Evolutionary conservation across 192 early-diverging fungal species (phyloP).

Genomic region (Entophlyctis luteolus): DNA sequence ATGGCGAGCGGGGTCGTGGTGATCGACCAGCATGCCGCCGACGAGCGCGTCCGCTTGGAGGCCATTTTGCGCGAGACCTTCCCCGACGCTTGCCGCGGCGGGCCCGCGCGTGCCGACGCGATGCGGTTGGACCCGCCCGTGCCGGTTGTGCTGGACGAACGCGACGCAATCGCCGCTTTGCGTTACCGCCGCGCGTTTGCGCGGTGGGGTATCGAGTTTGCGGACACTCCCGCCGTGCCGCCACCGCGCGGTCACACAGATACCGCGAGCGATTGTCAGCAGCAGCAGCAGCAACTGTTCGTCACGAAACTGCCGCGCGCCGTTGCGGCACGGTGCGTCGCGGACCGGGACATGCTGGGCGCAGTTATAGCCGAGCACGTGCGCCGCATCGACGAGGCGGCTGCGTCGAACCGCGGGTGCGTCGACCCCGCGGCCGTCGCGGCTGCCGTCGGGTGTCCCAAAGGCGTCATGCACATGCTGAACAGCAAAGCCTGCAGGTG

Average conservation of each 20-base stretch:
- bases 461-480: slow-evolving; percentile 62
- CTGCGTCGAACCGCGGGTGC: neutral
- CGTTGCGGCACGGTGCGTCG: slow-evolving; percentile 61
- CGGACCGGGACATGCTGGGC: slow-evolving; percentile 41
- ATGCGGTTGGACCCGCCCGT: slow-evolving; percentile 44
- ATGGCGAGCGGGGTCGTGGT: slow-evolving; percentile 38
- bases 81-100: neutral
- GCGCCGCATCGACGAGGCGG: slow-evolving; percentile 40
- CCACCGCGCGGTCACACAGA: neutral
- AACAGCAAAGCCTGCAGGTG: slow-evolving; percentile 72
- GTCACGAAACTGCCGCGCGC: slow-evolving; percentile 44
- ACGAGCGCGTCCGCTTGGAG: slow-evolving; percentile 71
- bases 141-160: slow-evolving; percentile 31
- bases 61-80: slow-evolving; percentile 35
- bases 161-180: slow-evolving; percentile 35
- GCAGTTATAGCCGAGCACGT: slow-evolving; percentile 52
- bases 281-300: neutral
- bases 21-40: slow-evolving; percentile 77
- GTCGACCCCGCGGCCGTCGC: neutral
- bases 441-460: slow-evolving; percentile 44
- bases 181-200: slow-evolving; percentile 24
- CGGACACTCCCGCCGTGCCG: neutral
- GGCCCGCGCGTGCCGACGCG: slow-evolving; percentile 23
- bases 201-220: slow-evolving; percentile 50
- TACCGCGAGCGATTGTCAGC: neutral